Percentiles rank a stretch among this genome's conserved stretches.
phyloP scores from a whole-genome alignment of 768 basidiomycete species.

The Suillus brevipes region DNA sequence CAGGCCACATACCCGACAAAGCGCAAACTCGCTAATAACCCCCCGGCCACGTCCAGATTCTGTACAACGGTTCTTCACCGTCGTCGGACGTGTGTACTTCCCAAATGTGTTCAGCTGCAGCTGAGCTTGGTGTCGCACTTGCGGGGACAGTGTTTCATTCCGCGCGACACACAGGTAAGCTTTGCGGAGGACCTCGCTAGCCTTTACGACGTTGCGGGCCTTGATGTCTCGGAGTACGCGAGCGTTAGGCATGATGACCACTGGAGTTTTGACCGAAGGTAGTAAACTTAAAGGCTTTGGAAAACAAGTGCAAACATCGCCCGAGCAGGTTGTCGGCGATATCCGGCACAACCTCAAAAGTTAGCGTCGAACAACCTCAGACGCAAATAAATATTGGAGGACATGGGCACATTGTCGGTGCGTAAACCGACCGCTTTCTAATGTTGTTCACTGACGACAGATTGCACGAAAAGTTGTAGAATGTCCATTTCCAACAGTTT shows the following conservation, averaged over 20 bases:
- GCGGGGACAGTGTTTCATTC: conserved; percentile 84
- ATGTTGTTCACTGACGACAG: background rate
- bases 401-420: conserved; percentile 29
- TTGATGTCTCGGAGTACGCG: conserved; percentile 77
- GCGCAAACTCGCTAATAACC: conserved; percentile 83
- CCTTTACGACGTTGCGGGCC: conserved; percentile 66
- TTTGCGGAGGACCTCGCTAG: conserved; percentile 79
- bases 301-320: conserved; percentile 28
- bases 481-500: conserved; percentile 61
- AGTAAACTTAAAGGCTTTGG: background rate
- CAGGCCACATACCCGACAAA: conserved; percentile 63
- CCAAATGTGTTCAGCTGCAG: conserved; percentile 88
- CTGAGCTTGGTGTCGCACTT: conserved; percentile 92
- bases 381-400: conserved; percentile 11
- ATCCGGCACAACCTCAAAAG: conserved; percentile 8
- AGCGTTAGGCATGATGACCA: conserved; percentile 38
- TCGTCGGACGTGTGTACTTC: conserved; percentile 78
- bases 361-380: conserved; percentile 1
- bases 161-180: conserved; percentile 94
- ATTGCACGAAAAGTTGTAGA: conserved; percentile 35
- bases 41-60: conserved; percentile 87
- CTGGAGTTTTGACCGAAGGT: background rate
- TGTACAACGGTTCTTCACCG: conserved; percentile 85
- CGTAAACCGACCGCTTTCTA: background rate
- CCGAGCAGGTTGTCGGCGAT: conserved; percentile 3